Base-by-base conservation (phyloP, 2,329 filamentous ascomycete species). In the Exophiala alcalophila region DNA sequence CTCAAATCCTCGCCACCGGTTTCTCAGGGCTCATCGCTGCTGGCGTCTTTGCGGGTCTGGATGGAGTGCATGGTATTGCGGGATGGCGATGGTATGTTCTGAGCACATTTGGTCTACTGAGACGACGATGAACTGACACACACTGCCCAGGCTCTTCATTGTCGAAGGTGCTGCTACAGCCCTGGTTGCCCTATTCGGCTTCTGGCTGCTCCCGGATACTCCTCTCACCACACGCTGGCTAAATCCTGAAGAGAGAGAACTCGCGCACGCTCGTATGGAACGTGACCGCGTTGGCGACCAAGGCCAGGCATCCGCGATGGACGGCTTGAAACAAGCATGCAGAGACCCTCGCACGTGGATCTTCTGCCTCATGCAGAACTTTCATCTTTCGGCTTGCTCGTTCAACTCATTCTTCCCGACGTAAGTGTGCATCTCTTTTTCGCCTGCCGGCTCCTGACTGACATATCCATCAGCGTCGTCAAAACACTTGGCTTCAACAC, bases 1-100 rank as follows among this genome's bases (percentile, higher is more conserved):
- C 76, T 2, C 78, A 77, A 54, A 69, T 78, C 50, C 71, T 80
- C 51, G 77, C 76, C 29, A 77, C 76, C 37, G 74, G 76, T 38
- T 80, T 81, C 55, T 77, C 74, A 0, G 74, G 75, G 0, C 67
- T 80, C 3, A 69, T 81, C 26, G 76, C 69, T 4, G 76, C 76
- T 3, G 44, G 74, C n/a, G 73, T 80, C 3, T 59, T 78, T 45
- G 75, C 71, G 25, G 76, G 76, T 50, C 77, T 80, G 71, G 68
- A 80, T 42, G 74, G 74, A 5, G 64, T 69, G 2, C 55, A 71
- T 5, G 76, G 76, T 2, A 69, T 79, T 35, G 63, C 70, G 0
- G 77, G 76, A 0, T 81, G 78, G 78, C 64, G 76, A 35, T 81
- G 77, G 78, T n/a, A n/a, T n/a, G n/a, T n/a, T n/a, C n/a, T n/a